Conservation (phyloP, 116 monocot genomes). For the Phalaenopsis hybrid region DNA sequence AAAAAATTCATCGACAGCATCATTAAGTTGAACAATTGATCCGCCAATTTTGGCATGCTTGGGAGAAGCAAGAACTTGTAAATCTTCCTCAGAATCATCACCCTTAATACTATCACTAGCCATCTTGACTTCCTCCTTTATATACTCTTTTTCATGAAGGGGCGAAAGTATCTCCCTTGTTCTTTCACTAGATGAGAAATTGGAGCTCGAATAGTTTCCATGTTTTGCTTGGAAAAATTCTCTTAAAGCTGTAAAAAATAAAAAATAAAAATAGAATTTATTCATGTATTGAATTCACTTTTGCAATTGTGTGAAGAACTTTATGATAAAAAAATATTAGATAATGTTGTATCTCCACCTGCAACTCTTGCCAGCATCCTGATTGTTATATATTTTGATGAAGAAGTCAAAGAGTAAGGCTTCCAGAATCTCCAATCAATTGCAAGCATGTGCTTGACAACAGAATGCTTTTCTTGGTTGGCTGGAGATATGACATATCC, state of each 20-base stretch:
- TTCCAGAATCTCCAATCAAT: conserved; percentile 69
- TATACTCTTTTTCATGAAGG: conserved; percentile 23
- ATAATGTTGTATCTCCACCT: conserved; percentile 15
- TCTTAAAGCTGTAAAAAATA: conserved; percentile 26
- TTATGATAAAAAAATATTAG: not conserved
- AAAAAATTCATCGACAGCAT: conserved; percentile 57
- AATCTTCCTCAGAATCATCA: conserved; percentile 18
- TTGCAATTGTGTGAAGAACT: not conserved
- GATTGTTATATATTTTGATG: conserved; percentile 39
- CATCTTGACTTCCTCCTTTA: conserved; percentile 26
- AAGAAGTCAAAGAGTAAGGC: conserved; percentile 33
- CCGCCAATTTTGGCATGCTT: conserved; percentile 15
- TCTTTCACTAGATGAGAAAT: conserved; percentile 34
- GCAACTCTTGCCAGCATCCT: conserved; percentile 59
- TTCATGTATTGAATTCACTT: not conserved
- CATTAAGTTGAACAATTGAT: conserved; percentile 35
- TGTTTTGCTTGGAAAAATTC: conserved; percentile 44
- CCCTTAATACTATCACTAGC: conserved; percentile 11
- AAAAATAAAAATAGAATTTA: not conserved
- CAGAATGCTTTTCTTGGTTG: conserved; percentile 55
- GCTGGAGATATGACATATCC: conserved; percentile 58
- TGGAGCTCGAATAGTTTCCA: conserved; percentile 15
- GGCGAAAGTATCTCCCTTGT: conserved; percentile 26
- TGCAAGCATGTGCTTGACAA: conserved; percentile 68
- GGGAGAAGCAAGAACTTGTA: not conserved